Evolutionary conservation across 1,284 basidiomycete genomes (phyloP).

Genomic region (Irpex sp.): DNA sequence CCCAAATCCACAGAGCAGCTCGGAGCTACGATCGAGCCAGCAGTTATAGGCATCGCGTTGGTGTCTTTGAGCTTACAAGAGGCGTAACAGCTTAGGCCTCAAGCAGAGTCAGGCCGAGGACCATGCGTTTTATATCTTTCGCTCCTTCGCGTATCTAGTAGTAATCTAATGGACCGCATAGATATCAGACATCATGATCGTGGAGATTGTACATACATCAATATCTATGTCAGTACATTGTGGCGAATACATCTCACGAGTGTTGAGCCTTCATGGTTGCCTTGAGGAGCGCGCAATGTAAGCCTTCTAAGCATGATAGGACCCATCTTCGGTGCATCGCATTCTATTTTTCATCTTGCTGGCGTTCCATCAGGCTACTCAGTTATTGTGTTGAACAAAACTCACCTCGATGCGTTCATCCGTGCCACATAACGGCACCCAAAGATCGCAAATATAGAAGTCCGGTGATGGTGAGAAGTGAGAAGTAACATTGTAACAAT

Average conservation of each 20-base stretch:
- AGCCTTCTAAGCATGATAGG: too few species aligned
- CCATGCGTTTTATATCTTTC: background rate
- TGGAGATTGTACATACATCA: too few species aligned
- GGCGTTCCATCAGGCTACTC: too few species aligned
- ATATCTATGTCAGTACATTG: too few species aligned
- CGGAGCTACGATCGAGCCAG: background rate
- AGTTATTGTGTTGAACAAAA: too few species aligned
- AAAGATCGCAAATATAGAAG: background rate
- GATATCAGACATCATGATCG: background rate
- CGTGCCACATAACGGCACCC: constrained; percentile 1
- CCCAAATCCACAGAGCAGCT: background rate
- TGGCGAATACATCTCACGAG: too few species aligned
- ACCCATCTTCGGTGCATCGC: too few species aligned
- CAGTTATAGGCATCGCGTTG: background rate
- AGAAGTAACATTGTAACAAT: background rate
- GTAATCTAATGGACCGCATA: too few species aligned
- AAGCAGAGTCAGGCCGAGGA: background rate
- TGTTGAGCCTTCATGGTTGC: constrained; percentile 14
- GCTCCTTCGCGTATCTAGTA: too few species aligned
- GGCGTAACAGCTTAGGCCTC: too few species aligned
- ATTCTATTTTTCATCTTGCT: too few species aligned
- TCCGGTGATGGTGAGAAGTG: background rate
- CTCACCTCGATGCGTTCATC: constrained; percentile 15
- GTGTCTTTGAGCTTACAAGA: background rate
- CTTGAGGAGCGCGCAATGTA: background rate